phyloP scores from a whole-genome alignment of 495 filamentous ascomycete genomes.

The Aspergillus taichungensis region DNA sequence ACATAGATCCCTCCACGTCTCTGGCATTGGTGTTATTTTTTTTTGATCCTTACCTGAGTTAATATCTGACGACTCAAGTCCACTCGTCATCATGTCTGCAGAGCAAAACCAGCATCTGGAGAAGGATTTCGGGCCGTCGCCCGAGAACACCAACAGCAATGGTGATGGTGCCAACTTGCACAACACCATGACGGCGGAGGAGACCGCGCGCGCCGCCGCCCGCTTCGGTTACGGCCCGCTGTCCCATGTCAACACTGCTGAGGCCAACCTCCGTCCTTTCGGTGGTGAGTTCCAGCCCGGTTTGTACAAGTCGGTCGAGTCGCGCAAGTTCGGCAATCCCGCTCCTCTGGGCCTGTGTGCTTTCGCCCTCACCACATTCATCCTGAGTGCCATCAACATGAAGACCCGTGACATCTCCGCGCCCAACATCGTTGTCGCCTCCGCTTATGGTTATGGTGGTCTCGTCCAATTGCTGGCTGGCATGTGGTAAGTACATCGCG shows the following conservation, averaged over 20 bases:
- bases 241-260: constrained; percentile 55
- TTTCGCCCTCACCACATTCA: constrained; percentile 95
- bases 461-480: constrained; percentile 87
- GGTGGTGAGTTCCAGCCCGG: constrained; percentile 96
- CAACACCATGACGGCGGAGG: constrained; percentile 32
- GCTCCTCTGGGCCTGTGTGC: constrained; percentile 78
- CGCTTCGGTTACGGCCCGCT: constrained; percentile 57
- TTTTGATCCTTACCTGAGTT: background rate
- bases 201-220: constrained; percentile 38
- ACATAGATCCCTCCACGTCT: constrained; percentile 17
- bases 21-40: constrained; percentile 10
- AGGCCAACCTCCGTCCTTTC: constrained; percentile 66
- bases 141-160: constrained; percentile 11
- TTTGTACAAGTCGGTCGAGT: constrained; percentile 67
- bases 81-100: constrained; percentile 21
- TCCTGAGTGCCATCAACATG: constrained; percentile 80
- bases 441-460: constrained; percentile 77
- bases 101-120: constrained; percentile 22
- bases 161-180: constrained; percentile 17
- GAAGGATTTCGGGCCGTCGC: constrained; percentile 26
- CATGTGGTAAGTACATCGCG: constrained; percentile 75
- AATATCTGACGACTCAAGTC: background rate
- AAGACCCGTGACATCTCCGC: constrained; percentile 46
- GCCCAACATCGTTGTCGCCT: constrained; percentile 61
- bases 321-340: constrained; percentile 80